Base-by-base conservation (phyloP, 768 basidiomycete genomes). In the Suillus americanus region DNA sequence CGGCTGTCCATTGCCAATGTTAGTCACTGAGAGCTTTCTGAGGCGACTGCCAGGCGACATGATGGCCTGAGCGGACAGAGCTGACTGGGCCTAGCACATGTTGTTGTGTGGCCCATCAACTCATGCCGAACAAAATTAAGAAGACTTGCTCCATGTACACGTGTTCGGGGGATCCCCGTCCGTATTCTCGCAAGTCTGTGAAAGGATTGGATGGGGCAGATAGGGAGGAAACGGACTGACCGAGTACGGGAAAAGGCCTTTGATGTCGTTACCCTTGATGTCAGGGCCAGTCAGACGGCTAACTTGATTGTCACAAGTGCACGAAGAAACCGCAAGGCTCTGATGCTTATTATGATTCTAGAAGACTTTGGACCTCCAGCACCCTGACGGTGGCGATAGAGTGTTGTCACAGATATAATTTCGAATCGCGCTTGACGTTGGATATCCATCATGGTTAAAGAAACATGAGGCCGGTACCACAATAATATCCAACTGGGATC, bases 11-110 rank as follows among this genome's bases (percentile, higher is more conserved):
- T 41, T 12, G 64, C 70, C 71, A 70, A 80, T 65, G 71, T 84
- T 78, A 77, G 78, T 70, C 69, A 72, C 69, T 9, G 74, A 73
- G 54, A 64, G 67, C 74, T 80, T 67, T 78, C 79, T 80, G 71
- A 84, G 79, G 70, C 71, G 74, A 62, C 62, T 62, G 62, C 74
- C 64, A 9, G 76, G 81, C 65, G 79, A 76, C 85, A 87, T 85
- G 79, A 68, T 74, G 74, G 75, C 69, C 68, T 64, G 64, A 69
- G 60, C 66, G 54, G 66, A 67, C 38, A 60, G 63, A 65, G 64
- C 63, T 62, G 43, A 37, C 61, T 50, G 46, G 40, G 43, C 50
- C 66, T 50, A 60, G 66, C 66, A 60, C 68, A 73, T 73, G 62
- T 62, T 56, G 51, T 40, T 53, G 63, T 64, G 65, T 64, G 50